A percentile compares a stretch with the other conserved stretches of the same genome.
These are phyloP conservation scores for Penicillium sp. DNA, from an alignment of 2,329 filamentous ascomycete species.

Conservation along the genomic window DNA sequence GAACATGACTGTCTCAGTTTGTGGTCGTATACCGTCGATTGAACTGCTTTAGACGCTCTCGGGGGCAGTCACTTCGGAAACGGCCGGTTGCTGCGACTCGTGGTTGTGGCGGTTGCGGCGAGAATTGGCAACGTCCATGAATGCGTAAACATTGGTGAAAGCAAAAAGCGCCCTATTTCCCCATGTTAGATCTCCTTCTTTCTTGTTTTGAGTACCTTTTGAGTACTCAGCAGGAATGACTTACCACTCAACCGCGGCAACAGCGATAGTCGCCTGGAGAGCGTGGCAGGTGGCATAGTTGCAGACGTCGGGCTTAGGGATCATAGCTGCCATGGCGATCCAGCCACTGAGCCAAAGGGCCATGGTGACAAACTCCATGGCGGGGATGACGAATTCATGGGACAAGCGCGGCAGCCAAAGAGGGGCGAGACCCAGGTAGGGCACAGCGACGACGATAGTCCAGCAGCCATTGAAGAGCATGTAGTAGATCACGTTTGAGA, in stretches of 20 bases:
- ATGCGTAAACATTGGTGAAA: constrained; percentile 26
- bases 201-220: neutral
- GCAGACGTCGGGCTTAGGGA: constrained; percentile 22
- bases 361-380: constrained; percentile 24
- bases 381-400: constrained; percentile 26
- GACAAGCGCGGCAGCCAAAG: constrained; percentile 26
- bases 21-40: neutral
- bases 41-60: constrained; percentile 3
- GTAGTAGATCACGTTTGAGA: constrained; percentile 27
- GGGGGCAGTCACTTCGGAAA: constrained; percentile 8
- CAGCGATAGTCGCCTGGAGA: constrained; percentile 23
- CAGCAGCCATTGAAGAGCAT: constrained; percentile 33
- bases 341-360: constrained; percentile 27
- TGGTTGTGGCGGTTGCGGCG: constrained; percentile 18
- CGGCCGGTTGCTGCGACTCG: constrained; percentile 9
- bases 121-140: constrained; percentile 25
- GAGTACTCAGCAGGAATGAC: neutral
- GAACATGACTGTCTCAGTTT: neutral
- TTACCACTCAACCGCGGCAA: constrained; percentile 28
- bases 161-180: constrained; percentile 24
- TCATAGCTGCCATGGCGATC: constrained; percentile 26
- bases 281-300: constrained; percentile 23
- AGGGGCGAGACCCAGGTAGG: constrained; percentile 30
- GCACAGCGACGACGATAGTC: constrained; percentile 26
- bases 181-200: neutral